Percentiles rank a stretch among this genome's conserved stretches.
These are phyloP conservation scores for Cylindrodendrum hubeiense DNA, from an alignment of 2,329 filamentous ascomycete species.

Conservation along the genomic window DNA sequence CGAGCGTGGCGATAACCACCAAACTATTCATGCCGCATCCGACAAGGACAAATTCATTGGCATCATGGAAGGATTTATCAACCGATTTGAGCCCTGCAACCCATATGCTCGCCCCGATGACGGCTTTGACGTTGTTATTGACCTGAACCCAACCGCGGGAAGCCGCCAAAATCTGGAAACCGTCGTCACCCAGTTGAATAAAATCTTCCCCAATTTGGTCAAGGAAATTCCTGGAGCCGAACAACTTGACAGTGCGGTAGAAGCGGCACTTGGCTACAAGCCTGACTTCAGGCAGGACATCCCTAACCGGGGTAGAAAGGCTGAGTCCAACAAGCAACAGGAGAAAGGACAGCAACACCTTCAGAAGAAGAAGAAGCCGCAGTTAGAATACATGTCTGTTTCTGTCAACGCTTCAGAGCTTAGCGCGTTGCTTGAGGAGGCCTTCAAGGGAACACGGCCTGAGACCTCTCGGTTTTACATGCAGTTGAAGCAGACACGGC, in stretches of 20 bases:
- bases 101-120: slow-evolving; percentile 77
- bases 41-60: slow-evolving; percentile 79
- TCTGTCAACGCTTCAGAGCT: slow-evolving; percentile 59
- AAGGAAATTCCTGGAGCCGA: slow-evolving; percentile 76
- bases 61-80: slow-evolving; percentile 96
- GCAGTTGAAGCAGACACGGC: slow-evolving; percentile 77
- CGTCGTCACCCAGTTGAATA: slow-evolving; percentile 77
- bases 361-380: slow-evolving; percentile 54
- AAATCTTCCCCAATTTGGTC: slow-evolving; percentile 83
- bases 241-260: slow-evolving; percentile 84
- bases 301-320: slow-evolving; percentile 65
- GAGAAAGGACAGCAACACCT: slow-evolving; percentile 41
- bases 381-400: slow-evolving; percentile 69
- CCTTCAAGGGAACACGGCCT: slow-evolving; percentile 70
- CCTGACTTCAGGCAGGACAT: slow-evolving; percentile 83
- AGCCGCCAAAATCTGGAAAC: slow-evolving; percentile 90
- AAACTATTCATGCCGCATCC: slow-evolving; percentile 92
- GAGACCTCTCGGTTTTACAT: slow-evolving; percentile 72
- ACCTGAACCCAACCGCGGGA: slow-evolving; percentile 82
- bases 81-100: slow-evolving; percentile 85
- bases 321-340: slow-evolving; percentile 46
- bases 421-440: slow-evolving; percentile 71
- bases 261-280: slow-evolving; percentile 79
- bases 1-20: slow-evolving; percentile 92
- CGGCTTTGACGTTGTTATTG: slow-evolving; percentile 85